Evolutionary conservation across 2,329 filamentous ascomycete species (phyloP).

Genomic region (Plectosphaerella plurivora): DNA sequence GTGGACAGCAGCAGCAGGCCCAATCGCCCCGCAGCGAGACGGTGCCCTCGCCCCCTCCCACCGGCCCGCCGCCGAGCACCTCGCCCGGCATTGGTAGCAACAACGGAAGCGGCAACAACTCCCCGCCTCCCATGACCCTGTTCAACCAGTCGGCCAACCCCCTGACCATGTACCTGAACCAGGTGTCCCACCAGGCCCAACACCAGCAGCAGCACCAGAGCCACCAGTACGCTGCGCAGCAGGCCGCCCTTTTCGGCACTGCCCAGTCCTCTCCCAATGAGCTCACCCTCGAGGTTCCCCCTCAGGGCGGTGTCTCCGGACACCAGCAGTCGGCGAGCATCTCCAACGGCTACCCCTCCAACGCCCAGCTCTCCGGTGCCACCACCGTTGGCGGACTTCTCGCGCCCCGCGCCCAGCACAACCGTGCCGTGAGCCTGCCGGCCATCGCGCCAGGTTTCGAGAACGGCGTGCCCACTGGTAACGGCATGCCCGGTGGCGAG

Average conservation of each 20-base stretch:
- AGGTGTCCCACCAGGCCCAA: slow-evolving; percentile 69
- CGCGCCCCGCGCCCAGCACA: slow-evolving; percentile 65
- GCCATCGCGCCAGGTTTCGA: slow-evolving; percentile 61
- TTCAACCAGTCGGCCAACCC: slow-evolving; percentile 85
- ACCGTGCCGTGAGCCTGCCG: slow-evolving; percentile 84
- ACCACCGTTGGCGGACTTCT: slow-evolving; percentile 74
- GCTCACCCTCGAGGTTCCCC: slow-evolving; percentile 53
- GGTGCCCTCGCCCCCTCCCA: slow-evolving; percentile 48
- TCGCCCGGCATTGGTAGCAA: slow-evolving; percentile 46
- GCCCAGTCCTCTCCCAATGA: slow-evolving; percentile 57
- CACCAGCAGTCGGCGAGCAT: slow-evolving; percentile 65
- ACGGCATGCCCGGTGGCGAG: slow-evolving; percentile 42
- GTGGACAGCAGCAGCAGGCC: slow-evolving; percentile 53
- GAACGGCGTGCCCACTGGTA: slow-evolving; percentile 48
- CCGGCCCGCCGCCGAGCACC: slow-evolving; percentile 19
- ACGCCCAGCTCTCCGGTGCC: slow-evolving; percentile 42
- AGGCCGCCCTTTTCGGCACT: slow-evolving; percentile 76
- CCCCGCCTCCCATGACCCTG: slow-evolving; percentile 58
- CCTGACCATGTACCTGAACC: slow-evolving; percentile 87
- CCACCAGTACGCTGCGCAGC: slow-evolving; percentile 67
- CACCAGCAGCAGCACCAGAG: slow-evolving; percentile 73
- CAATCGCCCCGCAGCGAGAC: slow-evolving; percentile 60
- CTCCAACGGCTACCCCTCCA: slow-evolving; percentile 57
- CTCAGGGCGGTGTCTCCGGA: slow-evolving; percentile 55
- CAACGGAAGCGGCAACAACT: slow-evolving; percentile 28